Evolutionary conservation across 2,329 filamentous ascomycete genomes (phyloP), one percentile per base, ranked within the genome.

Genomic region (Myotisia sp.): DNA sequence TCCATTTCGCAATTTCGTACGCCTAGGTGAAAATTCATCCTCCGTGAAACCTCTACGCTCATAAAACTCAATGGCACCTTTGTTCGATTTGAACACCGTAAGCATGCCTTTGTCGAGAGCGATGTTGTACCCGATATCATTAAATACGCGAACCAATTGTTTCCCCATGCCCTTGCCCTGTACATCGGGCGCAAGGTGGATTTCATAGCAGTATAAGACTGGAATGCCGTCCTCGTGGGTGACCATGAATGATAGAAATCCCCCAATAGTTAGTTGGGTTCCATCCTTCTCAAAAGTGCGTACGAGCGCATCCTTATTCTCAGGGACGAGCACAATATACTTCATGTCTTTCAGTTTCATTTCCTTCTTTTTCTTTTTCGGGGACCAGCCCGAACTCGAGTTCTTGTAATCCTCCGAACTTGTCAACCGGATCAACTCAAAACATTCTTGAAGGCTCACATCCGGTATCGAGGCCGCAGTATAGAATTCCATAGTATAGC

Each of bases 141-240:
- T 67, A 10, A 64, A 63, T 28, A 62, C 41, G 1, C 42, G 35
- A 53, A 77, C 63, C 37, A 76, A 47, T 23, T 59, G 51, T 19
- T 45, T 54, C 2, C 72, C 73, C 2, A 76, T 38, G 0, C 70
- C 68, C n/a, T 48, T 53, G 5, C 64, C 59, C 26, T 68, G 63
- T 4, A 63, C 48, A 3, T 33, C 31, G 0, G 59, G 51, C 1
- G 51, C 45, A 5, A 75, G 56, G 43, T 76, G 74, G 8, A 77
- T 61, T 49, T 77, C 74, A 52, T 76, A 77, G 44, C 73, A 65
- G 48, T 76, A 77, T n/a, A 74, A 40, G 4, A 76, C 72, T 8
- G 70, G 62, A 13, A 62, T 51, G 3, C 56, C 57, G 36, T 71
- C 67, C 42, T 72, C 69, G 36, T 68, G 61, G n/a, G 65, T 69